Evolutionary conservation across 192 early-diverging fungal genomes (phyloP).

Genomic region (Podila epigama): DNA sequence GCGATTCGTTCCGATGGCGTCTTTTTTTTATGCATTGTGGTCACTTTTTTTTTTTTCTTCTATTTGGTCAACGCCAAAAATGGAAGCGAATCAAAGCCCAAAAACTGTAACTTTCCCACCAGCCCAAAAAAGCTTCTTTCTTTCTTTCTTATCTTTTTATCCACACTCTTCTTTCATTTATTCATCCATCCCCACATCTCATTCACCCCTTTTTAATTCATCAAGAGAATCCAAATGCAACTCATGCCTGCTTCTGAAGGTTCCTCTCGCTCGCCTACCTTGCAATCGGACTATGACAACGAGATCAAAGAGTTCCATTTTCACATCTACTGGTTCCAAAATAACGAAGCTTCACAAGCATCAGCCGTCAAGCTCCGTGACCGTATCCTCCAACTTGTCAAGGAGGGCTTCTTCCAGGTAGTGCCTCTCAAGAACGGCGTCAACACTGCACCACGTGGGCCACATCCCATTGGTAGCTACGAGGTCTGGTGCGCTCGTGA

Average conservation of each 20-base stretch:
- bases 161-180: not conserved
- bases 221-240: constrained; percentile 7
- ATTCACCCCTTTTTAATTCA: not conserved
- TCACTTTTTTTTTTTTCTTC: no score
- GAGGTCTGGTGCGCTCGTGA: constrained; percentile 73
- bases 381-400: constrained; percentile 50
- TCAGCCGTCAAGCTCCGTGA: constrained; percentile 49
- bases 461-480: constrained; percentile 68
- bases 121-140: no score
- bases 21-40: no score
- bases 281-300: constrained; percentile 51
- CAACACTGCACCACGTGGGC: constrained; percentile 58
- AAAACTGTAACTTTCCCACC: no score
- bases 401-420: constrained; percentile 60
- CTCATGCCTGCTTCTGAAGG: constrained; percentile 12
- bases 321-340: constrained; percentile 70
- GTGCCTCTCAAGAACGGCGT: constrained; percentile 53
- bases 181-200: not conserved
- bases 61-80: not conserved
- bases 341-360: constrained; percentile 48
- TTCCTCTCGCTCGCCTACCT: constrained; percentile 8
- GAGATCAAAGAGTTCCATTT: constrained; percentile 75
- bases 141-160: not conserved
- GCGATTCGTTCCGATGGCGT: no score
- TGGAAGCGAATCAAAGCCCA: not conserved